Conservation (phyloP, 345 rosid species). For the Murraya koenigii region DNA sequence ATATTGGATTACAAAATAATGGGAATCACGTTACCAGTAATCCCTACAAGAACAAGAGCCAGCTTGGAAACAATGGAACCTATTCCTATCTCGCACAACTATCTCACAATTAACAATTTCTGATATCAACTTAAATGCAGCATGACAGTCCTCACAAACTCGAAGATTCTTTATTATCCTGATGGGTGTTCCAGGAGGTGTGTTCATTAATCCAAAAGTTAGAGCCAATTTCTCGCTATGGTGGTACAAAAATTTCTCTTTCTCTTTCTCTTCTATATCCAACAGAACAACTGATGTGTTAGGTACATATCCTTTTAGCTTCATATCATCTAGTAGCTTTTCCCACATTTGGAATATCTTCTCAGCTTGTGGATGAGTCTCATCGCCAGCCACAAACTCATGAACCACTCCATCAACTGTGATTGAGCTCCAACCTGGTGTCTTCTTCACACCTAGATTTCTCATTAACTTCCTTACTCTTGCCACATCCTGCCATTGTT, state of each 20-base stretch:
- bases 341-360: conserved; percentile 38
- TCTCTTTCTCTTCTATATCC: conserved; percentile 54
- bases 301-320: conserved; percentile 40
- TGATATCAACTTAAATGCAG: conserved; percentile 45
- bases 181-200: conserved; percentile 33
- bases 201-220: conserved; percentile 45
- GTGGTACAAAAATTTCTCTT: conserved; percentile 43
- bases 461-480: conserved; percentile 36
- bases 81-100: conserved; percentile 50
- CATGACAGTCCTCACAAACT: conserved; percentile 54
- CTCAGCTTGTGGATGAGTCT: conserved; percentile 34
- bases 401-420: conserved; percentile 32
- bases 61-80: conserved; percentile 52
- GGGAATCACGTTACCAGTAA: conserved; percentile 34
- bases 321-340: conserved; percentile 34
- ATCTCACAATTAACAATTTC: conserved; percentile 38
- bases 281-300: conserved; percentile 46
- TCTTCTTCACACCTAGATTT: conserved; percentile 33
- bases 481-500: conserved; percentile 31
- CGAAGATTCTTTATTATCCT: conserved; percentile 60
- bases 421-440: conserved; percentile 36
- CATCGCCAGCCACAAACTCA: conserved; percentile 52
- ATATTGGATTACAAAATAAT: not conserved
- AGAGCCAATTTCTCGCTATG: conserved; percentile 62
- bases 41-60: conserved; percentile 54